These are phyloP conservation scores for Penicillium sp. DNA, from an alignment of 2,329 filamentous ascomycete species.

Conservation along the genomic window DNA sequence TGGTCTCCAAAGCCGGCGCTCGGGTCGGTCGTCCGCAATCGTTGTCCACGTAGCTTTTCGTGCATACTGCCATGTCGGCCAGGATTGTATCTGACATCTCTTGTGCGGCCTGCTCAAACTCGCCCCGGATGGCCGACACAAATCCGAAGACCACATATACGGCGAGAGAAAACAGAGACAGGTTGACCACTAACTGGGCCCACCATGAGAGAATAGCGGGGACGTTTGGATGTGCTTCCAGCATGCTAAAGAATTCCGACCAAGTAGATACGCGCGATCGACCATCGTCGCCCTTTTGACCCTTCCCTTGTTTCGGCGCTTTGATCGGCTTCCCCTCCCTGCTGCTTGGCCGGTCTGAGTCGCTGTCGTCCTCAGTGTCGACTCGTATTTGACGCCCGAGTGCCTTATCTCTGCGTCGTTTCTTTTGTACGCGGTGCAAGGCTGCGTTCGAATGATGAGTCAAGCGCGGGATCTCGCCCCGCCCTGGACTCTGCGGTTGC, in stretches of 20 bases:
- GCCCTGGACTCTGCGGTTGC: slow-evolving; percentile 50
- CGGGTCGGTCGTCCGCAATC: slow-evolving; percentile 64
- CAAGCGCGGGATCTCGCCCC: slow-evolving; percentile 60
- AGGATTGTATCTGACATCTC: slow-evolving; percentile 66
- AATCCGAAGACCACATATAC: slow-evolving; percentile 67
- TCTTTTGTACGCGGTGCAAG: slow-evolving; percentile 47
- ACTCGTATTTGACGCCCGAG: slow-evolving; percentile 43
- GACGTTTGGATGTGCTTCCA: slow-evolving; percentile 62
- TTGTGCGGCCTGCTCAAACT: slow-evolving; percentile 69
- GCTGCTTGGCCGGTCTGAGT: slow-evolving; percentile 39
- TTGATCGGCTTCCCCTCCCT: slow-evolving; percentile 37
- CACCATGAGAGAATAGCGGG: slow-evolving; percentile 65
- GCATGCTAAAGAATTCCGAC: slow-evolving; percentile 56
- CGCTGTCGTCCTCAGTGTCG: slow-evolving; percentile 44
- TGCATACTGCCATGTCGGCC: slow-evolving; percentile 69
- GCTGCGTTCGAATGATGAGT: slow-evolving; percentile 47
- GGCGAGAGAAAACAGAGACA: slow-evolving; percentile 46
- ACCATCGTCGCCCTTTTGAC: slow-evolving; percentile 9
- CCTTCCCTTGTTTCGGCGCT: slow-evolving; percentile 18
- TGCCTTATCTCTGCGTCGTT: slow-evolving; percentile 47
- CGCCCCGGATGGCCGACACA: slow-evolving; percentile 65
- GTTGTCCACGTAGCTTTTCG: slow-evolving; percentile 70
- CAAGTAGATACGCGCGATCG: slow-evolving; percentile 39
- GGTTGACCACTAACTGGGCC: slow-evolving; percentile 57
- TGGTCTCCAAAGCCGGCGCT: slow-evolving; percentile 66